Evolutionary conservation across 164 flowering plant genomes (phyloP).

Genomic region (Houttuynia cordata): DNA sequence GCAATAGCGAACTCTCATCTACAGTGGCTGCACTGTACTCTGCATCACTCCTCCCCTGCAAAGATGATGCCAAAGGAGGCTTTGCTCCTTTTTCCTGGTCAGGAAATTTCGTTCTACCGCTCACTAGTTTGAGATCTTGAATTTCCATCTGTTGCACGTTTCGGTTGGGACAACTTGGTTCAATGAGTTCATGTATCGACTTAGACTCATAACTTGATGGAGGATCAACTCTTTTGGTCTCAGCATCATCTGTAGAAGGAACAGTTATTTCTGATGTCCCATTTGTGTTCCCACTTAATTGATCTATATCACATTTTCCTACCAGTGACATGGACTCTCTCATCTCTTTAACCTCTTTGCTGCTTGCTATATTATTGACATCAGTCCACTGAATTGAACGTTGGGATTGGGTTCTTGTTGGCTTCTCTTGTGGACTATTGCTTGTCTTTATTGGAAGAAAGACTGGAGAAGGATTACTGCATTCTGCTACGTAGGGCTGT

Average conservation of each 20-base stretch:
- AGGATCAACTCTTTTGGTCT: constrained; percentile 46
- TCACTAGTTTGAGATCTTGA: too few relatives aligned
- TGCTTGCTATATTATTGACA: constrained; percentile 26
- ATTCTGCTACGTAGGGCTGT: constrained; percentile 49
- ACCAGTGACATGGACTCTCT: constrained; percentile 6
- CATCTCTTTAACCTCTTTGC: constrained; percentile 8
- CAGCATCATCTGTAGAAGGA: constrained; percentile 34
- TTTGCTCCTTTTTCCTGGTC: too few relatives aligned
- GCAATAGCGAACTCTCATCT: too few relatives aligned
- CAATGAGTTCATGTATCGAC: not conserved
- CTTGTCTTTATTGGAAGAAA: constrained; percentile 51
- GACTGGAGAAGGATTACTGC: constrained; percentile 43
- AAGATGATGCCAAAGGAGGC: too few relatives aligned
- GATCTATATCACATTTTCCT: constrained; percentile 7
- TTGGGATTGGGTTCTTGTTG: constrained; percentile 19
- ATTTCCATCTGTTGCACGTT: too few relatives aligned
- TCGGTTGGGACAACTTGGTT: not conserved
- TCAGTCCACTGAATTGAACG: constrained; percentile 15
- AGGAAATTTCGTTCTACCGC: too few relatives aligned
- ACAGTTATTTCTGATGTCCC: constrained; percentile 13
- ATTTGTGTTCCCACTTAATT: constrained; percentile 7
- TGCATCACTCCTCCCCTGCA: too few relatives aligned
- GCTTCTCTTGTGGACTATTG: constrained; percentile 31
- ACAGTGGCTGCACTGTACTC: too few relatives aligned
- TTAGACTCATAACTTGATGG: not conserved